Percentiles rank a stretch among this genome's conserved stretches.
Evolutionary conservation across 1,284 basidiomycete species (phyloP).

Genomic region (Rhodotorula sp.): DNA sequence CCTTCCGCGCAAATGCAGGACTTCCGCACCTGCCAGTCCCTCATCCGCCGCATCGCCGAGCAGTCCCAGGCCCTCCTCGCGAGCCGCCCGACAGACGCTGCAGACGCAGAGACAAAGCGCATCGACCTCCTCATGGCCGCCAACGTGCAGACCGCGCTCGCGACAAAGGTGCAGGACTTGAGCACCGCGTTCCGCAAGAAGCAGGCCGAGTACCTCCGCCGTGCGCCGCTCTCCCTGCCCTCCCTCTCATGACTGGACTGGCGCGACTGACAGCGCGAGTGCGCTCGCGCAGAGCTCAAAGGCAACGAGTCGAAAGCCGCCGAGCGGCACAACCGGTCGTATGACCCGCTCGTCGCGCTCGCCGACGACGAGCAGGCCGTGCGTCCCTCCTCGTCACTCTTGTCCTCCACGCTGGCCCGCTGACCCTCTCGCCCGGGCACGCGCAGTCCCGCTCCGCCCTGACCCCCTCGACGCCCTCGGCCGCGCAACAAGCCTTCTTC

Average conservation of each 20-base stretch:
- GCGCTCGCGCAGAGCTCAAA: constrained; percentile 40
- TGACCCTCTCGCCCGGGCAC: not conserved
- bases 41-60: constrained; percentile 32
- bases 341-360: constrained; percentile 37
- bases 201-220: constrained; percentile 88
- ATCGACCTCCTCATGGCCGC: constrained; percentile 69
- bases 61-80: constrained; percentile 25
- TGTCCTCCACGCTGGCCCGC: not conserved
- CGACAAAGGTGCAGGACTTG: constrained; percentile 89
- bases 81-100: not conserved
- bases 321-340: constrained; percentile 3
- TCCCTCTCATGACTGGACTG: not conserved
- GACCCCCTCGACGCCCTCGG: constrained; percentile 8
- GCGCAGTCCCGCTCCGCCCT: constrained; percentile 28
- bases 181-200: constrained; percentile 95
- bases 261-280: not conserved
- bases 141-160: constrained; percentile 95
- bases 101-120: constrained; percentile 44
- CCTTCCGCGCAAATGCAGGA: constrained; percentile 59
- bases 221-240: constrained; percentile 2
- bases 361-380: constrained; percentile 52
- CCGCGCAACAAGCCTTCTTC: constrained; percentile 23
- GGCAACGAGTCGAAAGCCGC: constrained; percentile 41
- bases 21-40: constrained; percentile 62
- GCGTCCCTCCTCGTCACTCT: constrained; percentile 46